These are phyloP conservation scores for Blastobotrys attinorum DNA, from an alignment of 805 yeast species.

Conservation along the genomic window DNA sequence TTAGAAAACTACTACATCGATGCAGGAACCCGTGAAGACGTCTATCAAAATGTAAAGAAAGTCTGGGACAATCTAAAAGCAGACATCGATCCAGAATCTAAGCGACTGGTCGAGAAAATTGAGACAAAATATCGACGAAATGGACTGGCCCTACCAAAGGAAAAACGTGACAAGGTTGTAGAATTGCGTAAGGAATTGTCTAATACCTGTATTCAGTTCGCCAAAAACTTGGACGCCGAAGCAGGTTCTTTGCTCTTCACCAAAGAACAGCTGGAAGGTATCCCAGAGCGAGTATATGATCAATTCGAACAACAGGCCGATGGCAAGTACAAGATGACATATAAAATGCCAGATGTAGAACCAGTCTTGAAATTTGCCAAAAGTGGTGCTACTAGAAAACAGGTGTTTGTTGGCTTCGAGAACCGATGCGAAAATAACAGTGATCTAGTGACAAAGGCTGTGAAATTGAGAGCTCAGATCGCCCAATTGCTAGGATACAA, in stretches of 20 bases:
- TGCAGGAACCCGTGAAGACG: slow-evolving; percentile 55
- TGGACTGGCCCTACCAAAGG: slow-evolving; percentile 54
- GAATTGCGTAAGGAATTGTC: slow-evolving; percentile 53
- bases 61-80: slow-evolving; percentile 35
- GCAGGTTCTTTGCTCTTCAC: slow-evolving; percentile 54
- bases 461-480: slow-evolving; percentile 51
- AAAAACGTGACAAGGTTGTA: slow-evolving; percentile 47
- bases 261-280: slow-evolving; percentile 60
- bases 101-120: slow-evolving; percentile 48
- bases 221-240: slow-evolving; percentile 65
- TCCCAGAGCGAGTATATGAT: slow-evolving; percentile 54
- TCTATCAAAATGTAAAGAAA: slow-evolving; percentile 49
- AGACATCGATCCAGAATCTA: slow-evolving; percentile 35
- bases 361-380: slow-evolving; percentile 73
- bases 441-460: slow-evolving; percentile 49
- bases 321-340: slow-evolving; percentile 53
- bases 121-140: slow-evolving; percentile 53
- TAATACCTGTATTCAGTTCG: slow-evolving; percentile 46
- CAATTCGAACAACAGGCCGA: slow-evolving; percentile 41
- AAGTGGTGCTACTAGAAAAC: slow-evolving; percentile 54
- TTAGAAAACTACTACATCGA: slow-evolving; percentile 55
- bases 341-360: slow-evolving; percentile 70
- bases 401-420: slow-evolving; percentile 60
- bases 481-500: slow-evolving; percentile 60
- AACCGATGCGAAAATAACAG: slow-evolving; percentile 57